Base-by-base conservation (phyloP, 2,329 filamentous ascomycete species). In the Xylariaceae sp. region DNA sequence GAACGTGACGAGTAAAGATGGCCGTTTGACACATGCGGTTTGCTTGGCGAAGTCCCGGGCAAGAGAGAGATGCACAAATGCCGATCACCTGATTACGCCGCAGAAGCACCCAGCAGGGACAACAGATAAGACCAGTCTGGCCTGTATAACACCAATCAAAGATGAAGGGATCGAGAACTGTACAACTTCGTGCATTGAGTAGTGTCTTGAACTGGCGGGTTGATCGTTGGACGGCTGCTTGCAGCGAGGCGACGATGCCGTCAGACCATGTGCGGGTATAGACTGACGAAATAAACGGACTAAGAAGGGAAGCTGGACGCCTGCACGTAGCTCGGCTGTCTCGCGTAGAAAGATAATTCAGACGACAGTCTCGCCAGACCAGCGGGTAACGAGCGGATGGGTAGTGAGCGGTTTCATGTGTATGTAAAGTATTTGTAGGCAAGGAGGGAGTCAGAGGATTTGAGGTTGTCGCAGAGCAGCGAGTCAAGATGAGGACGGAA, bases 1-100 rank as follows among this genome's bases (percentile, higher is more conserved):
- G 58, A 48, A 11, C 37, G 57, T 53, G 51, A 39, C 39, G 51
- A 59, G 54, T 51, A 55, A 58, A 56, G 57, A 51, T 52, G n/a
- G 35, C 37, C 52, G 52, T 50, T 52, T 51, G 45, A 57, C 44
- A 55, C 35, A 55, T 56, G 11, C 35, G 13, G 53, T 48, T 53
- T 23, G 39, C 56, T 61, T 55, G 52, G 55, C 50, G 49, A 44
- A 45, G 47, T 51, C 18, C 45, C 30, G 23, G 11, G 56, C 23
- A 30, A 30, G 23, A 34, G 57, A 55, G 57, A 54, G 53, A 56
- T 65, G 59, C 63, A 56, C 65, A 61, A 51, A 61, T 66, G 64
- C 64, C 63, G 66, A 63, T 64, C 61, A 64, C 64, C 57, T 60
- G 51, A 55, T 61, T 49, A 59, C 55, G 57, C 64, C 59, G 62